These are phyloP conservation scores for Aspergillus viridinutans DNA, from an alignment of 2,329 filamentous ascomycete genomes.

Conservation along the genomic window DNA sequence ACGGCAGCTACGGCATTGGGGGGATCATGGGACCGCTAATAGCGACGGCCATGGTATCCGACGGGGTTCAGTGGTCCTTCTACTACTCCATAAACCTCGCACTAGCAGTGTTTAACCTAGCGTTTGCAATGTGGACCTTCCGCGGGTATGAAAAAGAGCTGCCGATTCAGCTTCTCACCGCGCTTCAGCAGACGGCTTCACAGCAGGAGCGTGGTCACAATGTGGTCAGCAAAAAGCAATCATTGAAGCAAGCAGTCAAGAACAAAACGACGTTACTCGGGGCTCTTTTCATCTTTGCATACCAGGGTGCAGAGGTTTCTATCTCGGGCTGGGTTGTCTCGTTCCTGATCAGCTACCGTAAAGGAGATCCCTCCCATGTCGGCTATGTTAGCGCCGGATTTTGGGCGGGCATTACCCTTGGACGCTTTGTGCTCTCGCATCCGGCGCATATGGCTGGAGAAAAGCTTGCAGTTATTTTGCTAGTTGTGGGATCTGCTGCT, in stretches of 20 bases:
- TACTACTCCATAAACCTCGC: slow-evolving; percentile 68
- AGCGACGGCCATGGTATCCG: slow-evolving; percentile 67
- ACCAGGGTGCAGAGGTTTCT: slow-evolving; percentile 79
- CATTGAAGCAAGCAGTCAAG: slow-evolving; percentile 48
- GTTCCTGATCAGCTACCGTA: slow-evolving; percentile 69
- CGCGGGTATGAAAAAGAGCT: slow-evolving; percentile 63
- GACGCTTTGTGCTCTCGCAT: slow-evolving; percentile 66
- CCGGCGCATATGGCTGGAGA: slow-evolving; percentile 66
- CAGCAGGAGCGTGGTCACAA: slow-evolving; percentile 28
- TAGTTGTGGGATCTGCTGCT: slow-evolving; percentile 57
- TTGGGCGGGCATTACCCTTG: slow-evolving; percentile 69
- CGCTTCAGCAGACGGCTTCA: slow-evolving; percentile 42
- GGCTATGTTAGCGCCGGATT: slow-evolving; percentile 74
- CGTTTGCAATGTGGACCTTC: slow-evolving; percentile 63
- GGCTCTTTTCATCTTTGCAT: slow-evolving; percentile 77
- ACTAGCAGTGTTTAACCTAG: slow-evolving; percentile 54
- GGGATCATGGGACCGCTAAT: slow-evolving; percentile 65
- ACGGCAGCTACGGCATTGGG: slow-evolving; percentile 53
- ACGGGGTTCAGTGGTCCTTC: slow-evolving; percentile 59
- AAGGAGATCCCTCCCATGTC: slow-evolving; percentile 65
- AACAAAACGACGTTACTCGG: slow-evolving; percentile 65
- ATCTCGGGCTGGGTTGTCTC: slow-evolving; percentile 85
- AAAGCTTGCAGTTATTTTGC: slow-evolving; percentile 61
- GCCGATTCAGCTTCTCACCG: slow-evolving; percentile 39
- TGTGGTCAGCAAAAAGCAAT: slow-evolving; percentile 22